Conservation (phyloP, 169 alveolate species). For the Cryptosporidium sp. region DNA sequence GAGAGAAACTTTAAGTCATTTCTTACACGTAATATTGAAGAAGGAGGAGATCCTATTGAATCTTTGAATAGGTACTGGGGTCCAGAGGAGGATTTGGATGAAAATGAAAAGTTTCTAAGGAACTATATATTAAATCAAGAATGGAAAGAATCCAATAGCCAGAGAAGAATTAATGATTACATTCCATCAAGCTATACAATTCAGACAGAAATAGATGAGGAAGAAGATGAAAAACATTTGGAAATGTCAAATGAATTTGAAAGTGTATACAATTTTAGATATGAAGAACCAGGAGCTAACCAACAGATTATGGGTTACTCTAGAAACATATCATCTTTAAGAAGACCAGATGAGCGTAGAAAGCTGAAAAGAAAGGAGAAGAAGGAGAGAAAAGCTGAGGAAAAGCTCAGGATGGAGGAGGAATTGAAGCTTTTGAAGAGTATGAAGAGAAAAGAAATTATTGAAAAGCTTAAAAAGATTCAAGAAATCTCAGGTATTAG, state of each 20-base stretch:
- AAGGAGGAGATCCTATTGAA: constrained; percentile 60
- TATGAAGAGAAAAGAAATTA: constrained; percentile 84
- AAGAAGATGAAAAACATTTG: constrained; percentile 85
- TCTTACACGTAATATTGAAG: constrained; percentile 41
- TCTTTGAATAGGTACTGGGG: constrained; percentile 76
- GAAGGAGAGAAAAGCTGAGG: constrained; percentile 84
- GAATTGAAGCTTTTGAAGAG: constrained; percentile 84
- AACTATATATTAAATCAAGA: constrained; percentile 86
- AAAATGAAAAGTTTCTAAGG: constrained; percentile 84
- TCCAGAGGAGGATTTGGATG: constrained; percentile 80
- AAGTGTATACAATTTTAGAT: constrained; percentile 87
- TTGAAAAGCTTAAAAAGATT: constrained; percentile 81
- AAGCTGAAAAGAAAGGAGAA: constrained; percentile 82
- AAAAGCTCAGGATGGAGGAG: constrained; percentile 82
- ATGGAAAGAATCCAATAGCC: constrained; percentile 83
- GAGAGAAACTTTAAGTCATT: constrained; percentile 62
- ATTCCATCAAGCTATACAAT: not conserved
- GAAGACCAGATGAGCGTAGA: constrained; percentile 84
- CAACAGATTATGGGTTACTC: constrained; percentile 76
- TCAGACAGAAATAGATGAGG: constrained; percentile 82
- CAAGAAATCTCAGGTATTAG: constrained; percentile 80
- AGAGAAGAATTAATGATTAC: constrained; percentile 63
- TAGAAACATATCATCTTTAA: constrained; percentile 76
- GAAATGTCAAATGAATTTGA: constrained; percentile 87
- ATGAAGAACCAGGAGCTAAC: constrained; percentile 81